A percentile compares a stretch with the other conserved stretches of the same genome.
phyloP scores from a whole-genome alignment of 345 rosid species.

The Citrus inodora region DNA sequence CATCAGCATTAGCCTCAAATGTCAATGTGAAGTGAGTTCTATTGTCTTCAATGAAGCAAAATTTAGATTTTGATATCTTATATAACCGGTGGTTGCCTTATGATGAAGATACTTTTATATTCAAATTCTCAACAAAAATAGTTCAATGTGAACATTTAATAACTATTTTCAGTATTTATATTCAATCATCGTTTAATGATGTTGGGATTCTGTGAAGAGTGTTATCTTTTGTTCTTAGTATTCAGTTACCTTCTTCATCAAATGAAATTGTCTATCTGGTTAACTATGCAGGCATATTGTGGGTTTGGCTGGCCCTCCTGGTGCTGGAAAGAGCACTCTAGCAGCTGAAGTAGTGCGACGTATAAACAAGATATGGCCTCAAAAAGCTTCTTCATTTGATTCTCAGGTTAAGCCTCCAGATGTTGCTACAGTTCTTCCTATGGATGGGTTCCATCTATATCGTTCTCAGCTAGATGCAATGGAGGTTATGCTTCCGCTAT shows the following conservation, averaged over 20 bases:
- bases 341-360: conserved; percentile 71
- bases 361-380: conserved; percentile 68
- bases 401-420: conserved; percentile 63
- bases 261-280: conserved; percentile 7
- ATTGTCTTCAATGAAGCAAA: conserved; percentile 1
- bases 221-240: neutral
- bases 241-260: neutral
- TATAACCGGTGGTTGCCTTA: neutral
- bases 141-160: neutral
- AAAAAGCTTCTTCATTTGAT: conserved; percentile 58
- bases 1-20: conserved; percentile 54
- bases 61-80: neutral
- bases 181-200: neutral
- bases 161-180: neutral
- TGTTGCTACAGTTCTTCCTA: conserved; percentile 78
- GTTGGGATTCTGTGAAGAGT: neutral
- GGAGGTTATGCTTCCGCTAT: conserved; percentile 58
- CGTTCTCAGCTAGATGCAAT: conserved; percentile 87
- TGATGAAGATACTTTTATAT: neutral
- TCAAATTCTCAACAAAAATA: conserved; percentile 3
- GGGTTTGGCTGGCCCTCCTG: conserved; percentile 94
- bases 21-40: conserved; percentile 54
- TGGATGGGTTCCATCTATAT: conserved; percentile 96
- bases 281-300: conserved; percentile 58
- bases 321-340: conserved; percentile 89